These are phyloP conservation scores for Thalassiosira profunda DNA, from an alignment of 108 stramenopile species.

Conservation along the genomic window DNA sequence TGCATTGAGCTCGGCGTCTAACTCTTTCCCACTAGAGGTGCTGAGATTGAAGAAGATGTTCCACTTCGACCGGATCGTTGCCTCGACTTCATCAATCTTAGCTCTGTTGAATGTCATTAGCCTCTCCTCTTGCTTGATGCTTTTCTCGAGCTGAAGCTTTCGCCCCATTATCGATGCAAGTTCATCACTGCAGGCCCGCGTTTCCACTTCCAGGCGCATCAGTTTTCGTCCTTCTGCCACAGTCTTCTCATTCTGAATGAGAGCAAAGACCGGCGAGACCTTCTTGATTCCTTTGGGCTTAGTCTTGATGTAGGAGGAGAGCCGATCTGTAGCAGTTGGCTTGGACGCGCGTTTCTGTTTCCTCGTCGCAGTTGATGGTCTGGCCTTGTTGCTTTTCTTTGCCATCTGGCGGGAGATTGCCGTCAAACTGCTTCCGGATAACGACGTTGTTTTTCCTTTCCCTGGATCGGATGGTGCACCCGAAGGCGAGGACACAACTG, in stretches of 20 bases:
- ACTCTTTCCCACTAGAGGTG: neutral
- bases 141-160: neutral
- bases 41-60: neutral
- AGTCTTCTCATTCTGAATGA: neutral
- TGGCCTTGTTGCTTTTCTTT: neutral
- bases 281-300: neutral
- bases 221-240: neutral
- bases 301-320: neutral
- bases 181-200: neutral
- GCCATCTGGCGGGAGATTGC: neutral
- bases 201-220: neutral
- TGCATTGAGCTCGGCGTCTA: neutral
- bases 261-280: neutral
- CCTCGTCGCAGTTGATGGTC: neutral
- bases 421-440: neutral
- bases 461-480: too few relatives aligned
- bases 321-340: neutral
- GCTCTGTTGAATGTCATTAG: neutral
- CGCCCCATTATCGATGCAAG: neutral
- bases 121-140: neutral
- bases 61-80: neutral
- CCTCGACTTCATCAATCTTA: neutral
- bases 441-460: neutral
- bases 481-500: too few relatives aligned
- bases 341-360: neutral